Conservation (phyloP, 305 asterid species). For the Solanum hybrid region DNA sequence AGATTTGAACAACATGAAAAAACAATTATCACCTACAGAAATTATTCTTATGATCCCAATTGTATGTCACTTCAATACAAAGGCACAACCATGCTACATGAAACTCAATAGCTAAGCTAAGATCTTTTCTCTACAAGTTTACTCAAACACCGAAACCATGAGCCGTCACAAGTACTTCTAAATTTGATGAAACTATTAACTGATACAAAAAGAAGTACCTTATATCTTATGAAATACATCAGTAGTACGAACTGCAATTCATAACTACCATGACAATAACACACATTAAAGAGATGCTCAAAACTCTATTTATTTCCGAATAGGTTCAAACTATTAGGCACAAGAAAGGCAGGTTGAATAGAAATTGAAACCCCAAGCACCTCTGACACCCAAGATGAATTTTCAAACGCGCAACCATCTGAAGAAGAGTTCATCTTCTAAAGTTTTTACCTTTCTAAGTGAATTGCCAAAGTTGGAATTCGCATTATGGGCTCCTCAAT, state of each 20-base stretch:
- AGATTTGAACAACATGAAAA: background rate
- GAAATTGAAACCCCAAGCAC: background rate
- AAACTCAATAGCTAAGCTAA: background rate
- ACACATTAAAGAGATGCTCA: background rate
- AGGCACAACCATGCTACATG: background rate
- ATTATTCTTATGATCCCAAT: background rate
- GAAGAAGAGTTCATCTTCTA: background rate
- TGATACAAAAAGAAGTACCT: background rate
- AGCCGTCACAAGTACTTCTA: background rate
- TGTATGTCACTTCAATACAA: background rate
- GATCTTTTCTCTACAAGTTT: background rate
- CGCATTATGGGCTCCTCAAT: slow-evolving; percentile 90
- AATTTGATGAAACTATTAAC: background rate
- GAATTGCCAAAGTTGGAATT: slow-evolving; percentile 91
- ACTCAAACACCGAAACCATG: background rate
- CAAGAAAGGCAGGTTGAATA: background rate
- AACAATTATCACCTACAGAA: background rate
- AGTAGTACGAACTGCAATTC: background rate
- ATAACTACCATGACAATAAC: background rate
- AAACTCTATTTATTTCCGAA: background rate
- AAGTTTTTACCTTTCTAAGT: slow-evolving; percentile 66
- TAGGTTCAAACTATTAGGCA: background rate
- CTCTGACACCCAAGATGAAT: background rate
- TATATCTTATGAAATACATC: background rate
- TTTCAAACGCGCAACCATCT: background rate